phyloP scores from a whole-genome alignment of 495 filamentous ascomycete species.

The Hyaloscypha bicolor region DNA sequence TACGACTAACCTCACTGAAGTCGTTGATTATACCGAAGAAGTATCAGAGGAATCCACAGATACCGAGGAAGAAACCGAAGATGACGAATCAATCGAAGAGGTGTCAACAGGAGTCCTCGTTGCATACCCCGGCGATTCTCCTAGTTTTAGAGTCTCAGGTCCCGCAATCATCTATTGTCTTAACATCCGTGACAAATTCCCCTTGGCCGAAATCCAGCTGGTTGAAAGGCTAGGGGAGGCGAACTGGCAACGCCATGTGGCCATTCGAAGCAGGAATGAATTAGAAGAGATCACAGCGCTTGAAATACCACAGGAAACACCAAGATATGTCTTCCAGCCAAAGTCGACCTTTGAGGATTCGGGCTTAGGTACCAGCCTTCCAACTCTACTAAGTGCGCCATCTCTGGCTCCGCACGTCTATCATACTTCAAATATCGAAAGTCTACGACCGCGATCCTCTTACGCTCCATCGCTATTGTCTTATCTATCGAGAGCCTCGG shows the following conservation, averaged over 20 bases:
- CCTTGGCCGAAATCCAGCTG: background rate
- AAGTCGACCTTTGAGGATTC: background rate
- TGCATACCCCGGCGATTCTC: background rate
- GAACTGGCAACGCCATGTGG: constrained; percentile 6
- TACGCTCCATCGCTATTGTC: background rate
- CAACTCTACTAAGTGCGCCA: background rate
- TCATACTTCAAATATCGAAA: too few species aligned
- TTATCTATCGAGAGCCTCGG: background rate
- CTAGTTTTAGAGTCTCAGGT: constrained; percentile 1
- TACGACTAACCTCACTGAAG: too few species aligned
- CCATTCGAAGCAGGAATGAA: background rate
- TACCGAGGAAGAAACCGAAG: too few species aligned
- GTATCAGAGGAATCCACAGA: too few species aligned
- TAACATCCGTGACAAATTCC: constrained; percentile 7
- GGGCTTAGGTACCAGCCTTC: background rate
- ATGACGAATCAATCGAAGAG: background rate
- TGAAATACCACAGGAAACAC: background rate
- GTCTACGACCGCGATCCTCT: too few species aligned
- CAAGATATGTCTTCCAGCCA: constrained; percentile 2
- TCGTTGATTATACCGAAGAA: too few species aligned
- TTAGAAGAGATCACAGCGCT: background rate
- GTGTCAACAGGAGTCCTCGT: background rate
- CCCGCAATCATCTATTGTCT: background rate
- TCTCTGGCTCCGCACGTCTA: too few species aligned
- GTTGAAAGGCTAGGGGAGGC: constrained; percentile 7